Conservation (phyloP, 208 protist species). For the Acanthamoeba royreba region DNA sequence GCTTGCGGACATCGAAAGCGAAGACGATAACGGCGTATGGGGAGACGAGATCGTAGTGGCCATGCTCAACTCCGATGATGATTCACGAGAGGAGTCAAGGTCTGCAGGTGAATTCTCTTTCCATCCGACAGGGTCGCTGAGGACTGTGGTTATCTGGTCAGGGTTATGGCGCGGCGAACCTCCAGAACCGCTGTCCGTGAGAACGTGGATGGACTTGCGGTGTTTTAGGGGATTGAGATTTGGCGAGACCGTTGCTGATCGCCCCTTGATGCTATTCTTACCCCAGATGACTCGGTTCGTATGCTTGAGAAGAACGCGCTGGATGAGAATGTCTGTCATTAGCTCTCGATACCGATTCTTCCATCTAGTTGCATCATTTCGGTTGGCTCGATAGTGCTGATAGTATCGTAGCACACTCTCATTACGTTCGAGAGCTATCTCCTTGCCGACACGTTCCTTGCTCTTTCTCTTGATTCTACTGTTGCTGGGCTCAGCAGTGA, state of each 20-base stretch:
- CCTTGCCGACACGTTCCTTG: neutral
- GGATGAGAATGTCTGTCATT: neutral
- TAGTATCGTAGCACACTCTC: neutral
- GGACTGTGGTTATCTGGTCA: neutral
- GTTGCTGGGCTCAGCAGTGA: neutral
- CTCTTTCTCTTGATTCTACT: neutral
- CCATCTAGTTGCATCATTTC: neutral
- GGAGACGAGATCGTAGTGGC: neutral
- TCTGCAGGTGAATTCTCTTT: neutral
- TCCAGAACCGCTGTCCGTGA: neutral
- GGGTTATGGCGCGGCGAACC: too few relatives aligned
- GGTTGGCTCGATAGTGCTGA: neutral
- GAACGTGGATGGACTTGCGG: conserved; percentile 2
- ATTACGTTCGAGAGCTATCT: neutral
- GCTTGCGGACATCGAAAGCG: neutral
- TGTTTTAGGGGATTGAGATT: neutral
- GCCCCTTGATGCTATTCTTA: conserved; percentile 24
- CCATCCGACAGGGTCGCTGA: neutral
- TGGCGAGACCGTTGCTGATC: neutral
- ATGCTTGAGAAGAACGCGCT: conserved; percentile 10
- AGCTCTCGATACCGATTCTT: neutral
- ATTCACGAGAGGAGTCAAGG: neutral
- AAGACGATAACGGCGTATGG: neutral
- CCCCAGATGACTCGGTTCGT: conserved; percentile 23
- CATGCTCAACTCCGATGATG: neutral